A percentile compares a stretch with the other conserved stretches of the same genome.
Evolutionary conservation across 345 rosid genomes (phyloP).

Genomic region (Linum tenue): DNA sequence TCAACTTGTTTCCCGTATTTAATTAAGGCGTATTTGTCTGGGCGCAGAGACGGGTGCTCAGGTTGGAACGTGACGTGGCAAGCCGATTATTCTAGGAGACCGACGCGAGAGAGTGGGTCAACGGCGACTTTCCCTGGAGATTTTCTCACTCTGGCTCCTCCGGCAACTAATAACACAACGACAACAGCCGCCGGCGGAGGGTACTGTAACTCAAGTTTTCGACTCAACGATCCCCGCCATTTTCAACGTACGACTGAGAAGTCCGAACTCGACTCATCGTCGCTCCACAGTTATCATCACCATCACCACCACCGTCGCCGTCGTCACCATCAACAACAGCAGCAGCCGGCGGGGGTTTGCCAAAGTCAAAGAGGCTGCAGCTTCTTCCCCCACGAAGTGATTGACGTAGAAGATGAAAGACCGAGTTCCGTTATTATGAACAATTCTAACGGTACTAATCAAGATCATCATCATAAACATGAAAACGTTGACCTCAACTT

Average conservation of each 20-base stretch:
- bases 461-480: neutral
- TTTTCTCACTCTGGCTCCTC: neutral
- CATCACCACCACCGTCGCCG: neutral
- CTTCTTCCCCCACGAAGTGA: neutral
- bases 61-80: neutral
- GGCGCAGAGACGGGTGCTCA: neutral
- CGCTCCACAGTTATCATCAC: neutral
- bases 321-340: too few relatives aligned
- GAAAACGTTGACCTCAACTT: neutral
- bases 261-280: neutral
- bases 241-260: neutral
- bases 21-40: neutral
- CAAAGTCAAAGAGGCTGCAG: neutral
- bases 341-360: neutral
- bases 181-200: neutral
- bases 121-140: neutral
- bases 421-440: neutral
- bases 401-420: neutral
- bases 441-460: neutral
- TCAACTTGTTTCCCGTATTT: neutral
- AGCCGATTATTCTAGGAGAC: neutral
- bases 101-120: neutral
- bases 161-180: neutral
- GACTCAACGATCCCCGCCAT: neutral
- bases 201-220: neutral